Conservation (phyloP, 352 stramenopile genomes). For the Saprolegnia parasitica region DNA sequence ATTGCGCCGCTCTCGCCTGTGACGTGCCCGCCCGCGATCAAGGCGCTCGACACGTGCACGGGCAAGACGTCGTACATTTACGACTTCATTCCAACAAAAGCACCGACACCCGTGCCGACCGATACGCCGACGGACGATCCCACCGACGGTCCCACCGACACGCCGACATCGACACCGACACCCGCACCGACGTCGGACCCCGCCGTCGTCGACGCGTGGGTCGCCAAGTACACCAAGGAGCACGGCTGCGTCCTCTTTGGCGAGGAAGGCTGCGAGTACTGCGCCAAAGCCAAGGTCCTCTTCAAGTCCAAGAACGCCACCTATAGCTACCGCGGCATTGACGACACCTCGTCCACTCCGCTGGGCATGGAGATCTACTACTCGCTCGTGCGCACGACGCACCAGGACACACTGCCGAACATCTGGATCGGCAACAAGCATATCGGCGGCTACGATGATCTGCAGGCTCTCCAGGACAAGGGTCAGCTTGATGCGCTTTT, state of each 20-base stretch:
- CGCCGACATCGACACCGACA: background rate
- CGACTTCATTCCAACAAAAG: conserved; percentile 5
- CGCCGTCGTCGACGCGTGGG: conserved; percentile 2
- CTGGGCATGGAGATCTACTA: conserved; percentile 84
- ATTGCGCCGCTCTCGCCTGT: background rate
- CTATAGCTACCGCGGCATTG: background rate
- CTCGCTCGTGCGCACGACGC: conserved; percentile 88
- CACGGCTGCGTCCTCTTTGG: background rate
- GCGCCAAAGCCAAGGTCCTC: conserved; percentile 4
- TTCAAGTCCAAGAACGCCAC: background rate
- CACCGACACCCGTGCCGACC: background rate
- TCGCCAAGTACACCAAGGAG: conserved; percentile 3
- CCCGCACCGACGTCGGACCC: conserved; percentile 7
- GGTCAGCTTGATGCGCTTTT: conserved; percentile 90
- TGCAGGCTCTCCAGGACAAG: conserved; percentile 67
- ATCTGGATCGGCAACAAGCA: conserved; percentile 96
- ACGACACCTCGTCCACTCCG: background rate
- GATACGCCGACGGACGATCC: background rate
- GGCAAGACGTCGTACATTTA: background rate
- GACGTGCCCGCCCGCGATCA: conserved; percentile 2
- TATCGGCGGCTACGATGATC: conserved; percentile 94
- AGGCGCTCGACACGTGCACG: background rate
- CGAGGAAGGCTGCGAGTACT: conserved; percentile 1
- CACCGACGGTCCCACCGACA: background rate
- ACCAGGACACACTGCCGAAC: conserved; percentile 94